Evolutionary conservation across 306 rosid genomes (phyloP).

Genomic region (Trichosanthes cucumerina): DNA sequence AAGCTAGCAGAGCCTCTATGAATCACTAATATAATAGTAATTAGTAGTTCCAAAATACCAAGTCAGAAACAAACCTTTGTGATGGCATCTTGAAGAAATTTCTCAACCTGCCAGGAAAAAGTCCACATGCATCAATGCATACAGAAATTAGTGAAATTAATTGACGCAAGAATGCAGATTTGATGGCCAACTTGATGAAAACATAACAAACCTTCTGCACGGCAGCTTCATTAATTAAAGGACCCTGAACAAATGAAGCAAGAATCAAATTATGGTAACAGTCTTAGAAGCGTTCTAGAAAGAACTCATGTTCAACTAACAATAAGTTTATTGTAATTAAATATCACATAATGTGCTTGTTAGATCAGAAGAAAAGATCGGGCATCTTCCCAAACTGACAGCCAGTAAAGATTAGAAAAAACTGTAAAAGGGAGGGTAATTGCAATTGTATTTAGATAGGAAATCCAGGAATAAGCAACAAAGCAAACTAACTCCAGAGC

Average conservation of each 20-base stretch:
- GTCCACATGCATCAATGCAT: slow-evolving; percentile 15
- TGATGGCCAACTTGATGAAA: not conserved
- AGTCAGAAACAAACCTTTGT: slow-evolving; percentile 61
- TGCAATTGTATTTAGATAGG: not conserved
- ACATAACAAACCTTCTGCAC: slow-evolving; percentile 57
- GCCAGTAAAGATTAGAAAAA: not conserved
- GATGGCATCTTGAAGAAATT: slow-evolving; percentile 69
- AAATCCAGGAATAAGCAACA: not conserved
- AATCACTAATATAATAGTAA: not conserved
- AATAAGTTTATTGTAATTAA: not conserved
- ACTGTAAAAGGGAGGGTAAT: not conserved
- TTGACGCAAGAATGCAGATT: not conserved
- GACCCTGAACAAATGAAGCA: slow-evolving; percentile 51
- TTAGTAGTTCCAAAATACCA: slow-evolving; percentile 10
- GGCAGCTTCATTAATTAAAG: slow-evolving; percentile 96
- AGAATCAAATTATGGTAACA: not conserved
- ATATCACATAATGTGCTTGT: not conserved
- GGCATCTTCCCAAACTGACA: not conserved
- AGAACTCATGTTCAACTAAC: not conserved
- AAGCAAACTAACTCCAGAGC: not conserved
- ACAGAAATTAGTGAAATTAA: not conserved
- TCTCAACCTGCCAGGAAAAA: slow-evolving; percentile 57
- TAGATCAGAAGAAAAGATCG: not conserved
- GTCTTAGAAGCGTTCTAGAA: not conserved
- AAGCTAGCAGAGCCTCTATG: not conserved